phyloP scores from a whole-genome alignment of 352 stramenopile genomes.

The Phytophthora cactorum region DNA sequence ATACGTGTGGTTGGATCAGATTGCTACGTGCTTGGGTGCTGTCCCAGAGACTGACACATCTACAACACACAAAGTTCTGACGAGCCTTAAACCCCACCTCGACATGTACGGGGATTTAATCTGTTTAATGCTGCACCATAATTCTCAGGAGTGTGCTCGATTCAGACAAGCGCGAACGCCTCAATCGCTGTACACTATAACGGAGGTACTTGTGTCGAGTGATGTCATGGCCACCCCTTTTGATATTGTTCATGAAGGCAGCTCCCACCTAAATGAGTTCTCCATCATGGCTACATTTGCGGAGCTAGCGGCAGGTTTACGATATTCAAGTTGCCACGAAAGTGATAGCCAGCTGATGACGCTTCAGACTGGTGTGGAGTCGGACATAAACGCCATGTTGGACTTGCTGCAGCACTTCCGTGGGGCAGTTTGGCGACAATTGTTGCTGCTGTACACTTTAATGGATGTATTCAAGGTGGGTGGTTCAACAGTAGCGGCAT shows the following conservation, averaged over 20 bases:
- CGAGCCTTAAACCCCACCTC: slow-evolving; percentile 43
- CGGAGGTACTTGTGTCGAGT: slow-evolving; percentile 40
- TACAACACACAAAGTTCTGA: slow-evolving; percentile 29
- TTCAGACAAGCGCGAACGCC: slow-evolving; percentile 68
- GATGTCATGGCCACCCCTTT: slow-evolving; percentile 35
- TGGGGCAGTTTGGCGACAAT: slow-evolving; percentile 38
- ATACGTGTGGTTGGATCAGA: slow-evolving; percentile 57
- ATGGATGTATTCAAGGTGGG: slow-evolving; percentile 53
- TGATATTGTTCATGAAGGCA: slow-evolving; percentile 18
- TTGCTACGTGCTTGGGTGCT: slow-evolving; percentile 46
- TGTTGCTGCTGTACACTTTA: slow-evolving; percentile 48
- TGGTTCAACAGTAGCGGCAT: slow-evolving; percentile 39
- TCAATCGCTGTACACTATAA: slow-evolving; percentile 63
- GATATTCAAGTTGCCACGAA: slow-evolving; percentile 3
- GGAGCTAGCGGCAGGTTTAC: slow-evolving; percentile 34
- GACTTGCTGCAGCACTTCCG: slow-evolving; percentile 56
- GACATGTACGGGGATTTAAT: slow-evolving; percentile 48
- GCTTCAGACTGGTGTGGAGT: slow-evolving; percentile 60
- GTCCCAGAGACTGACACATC: slow-evolving; percentile 12
- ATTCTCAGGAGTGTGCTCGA: slow-evolving; percentile 44
- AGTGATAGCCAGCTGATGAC: slow-evolving; percentile 8
- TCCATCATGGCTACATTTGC: slow-evolving; percentile 55
- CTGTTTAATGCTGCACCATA: slow-evolving; percentile 62
- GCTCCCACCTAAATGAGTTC: slow-evolving; percentile 11
- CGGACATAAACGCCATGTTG: slow-evolving; percentile 62